phyloP scores from a whole-genome alignment of 352 stramenopile species.

The Phytophthora aleatoria region DNA sequence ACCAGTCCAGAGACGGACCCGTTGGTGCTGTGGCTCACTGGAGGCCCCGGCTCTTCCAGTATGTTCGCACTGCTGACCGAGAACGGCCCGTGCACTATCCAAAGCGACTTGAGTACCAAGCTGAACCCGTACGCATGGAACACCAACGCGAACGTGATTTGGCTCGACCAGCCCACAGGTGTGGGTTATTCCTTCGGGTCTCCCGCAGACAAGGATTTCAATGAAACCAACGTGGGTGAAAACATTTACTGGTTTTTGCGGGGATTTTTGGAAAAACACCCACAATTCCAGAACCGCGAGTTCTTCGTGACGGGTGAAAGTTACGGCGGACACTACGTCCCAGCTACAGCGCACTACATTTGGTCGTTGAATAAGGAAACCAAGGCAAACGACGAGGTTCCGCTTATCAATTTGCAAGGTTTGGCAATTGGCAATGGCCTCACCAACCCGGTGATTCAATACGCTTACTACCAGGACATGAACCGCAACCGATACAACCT shows the following conservation, averaged over 20 bases:
- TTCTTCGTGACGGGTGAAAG: constrained; percentile 61
- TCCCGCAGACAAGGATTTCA: constrained; percentile 38
- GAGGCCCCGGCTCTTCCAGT: constrained; percentile 46
- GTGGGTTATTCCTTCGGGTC: constrained; percentile 49
- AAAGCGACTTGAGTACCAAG: constrained; percentile 41
- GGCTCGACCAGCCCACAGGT: constrained; percentile 55
- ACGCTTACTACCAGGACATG: constrained; percentile 55
- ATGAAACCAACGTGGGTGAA: constrained; percentile 43
- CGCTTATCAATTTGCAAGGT: constrained; percentile 50
- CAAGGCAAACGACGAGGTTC: not conserved
- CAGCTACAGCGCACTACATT: constrained; percentile 48
- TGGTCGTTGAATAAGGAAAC: constrained; percentile 39
- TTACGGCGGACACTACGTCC: constrained; percentile 62
- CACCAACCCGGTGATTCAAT: constrained; percentile 51
- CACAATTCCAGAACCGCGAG: constrained; percentile 42
- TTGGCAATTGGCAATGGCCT: constrained; percentile 63
- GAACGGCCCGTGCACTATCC: constrained; percentile 54
- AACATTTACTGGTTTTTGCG: constrained; percentile 60
- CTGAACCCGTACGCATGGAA: constrained; percentile 57
- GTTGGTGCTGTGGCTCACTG: constrained; percentile 73
- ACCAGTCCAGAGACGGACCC: constrained; percentile 54
- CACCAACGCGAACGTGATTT: constrained; percentile 59
- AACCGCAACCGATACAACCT: constrained; percentile 63
- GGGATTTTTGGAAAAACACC: constrained; percentile 44
- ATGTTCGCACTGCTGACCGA: constrained; percentile 51